Base-by-base conservation (phyloP, 225 moss, liverwort and hornwort species). In the Straminergon stramineum region DNA sequence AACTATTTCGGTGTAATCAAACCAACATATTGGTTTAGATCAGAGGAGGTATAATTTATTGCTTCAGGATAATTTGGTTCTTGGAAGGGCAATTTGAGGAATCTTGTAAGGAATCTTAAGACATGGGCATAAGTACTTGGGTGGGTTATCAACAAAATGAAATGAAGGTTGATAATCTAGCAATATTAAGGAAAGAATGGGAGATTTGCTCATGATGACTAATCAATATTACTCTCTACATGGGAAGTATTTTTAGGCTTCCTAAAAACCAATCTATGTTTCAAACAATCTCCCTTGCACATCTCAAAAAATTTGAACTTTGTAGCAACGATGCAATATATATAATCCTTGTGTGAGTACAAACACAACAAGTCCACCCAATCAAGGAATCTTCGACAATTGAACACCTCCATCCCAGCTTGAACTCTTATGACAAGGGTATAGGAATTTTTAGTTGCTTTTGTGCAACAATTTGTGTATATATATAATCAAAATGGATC, bases 231-330 rank as follows among this genome's bases (percentile, higher is more conserved):
- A 4, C 12, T 68, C 6, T 68, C 21, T 68, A 12, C 17, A n/a
- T 11, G 2, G 4, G 37, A 1, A 23, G 1, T 71, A 1, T 15
- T 1, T 41, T 0, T 5, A 0, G 41, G 5, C 26, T 8, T 41
- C 1, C 5, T 0, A 71, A 2, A 23, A 22, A 22, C 1, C 1
- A 0, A 70, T 70, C 7, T 70, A 0, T 2, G 0, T 2, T 2
- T n/a, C 23, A 70, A n/a, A 71, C 26, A 71, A 71, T 41, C 15
- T 41, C 41, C 8, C 11, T 0, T 41, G 8, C 0, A 0, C 41
- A 71, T 41, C 5, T 71, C 71, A 37, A 71, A 71, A 71, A 24
- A 71, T 4, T 70, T 71, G 71, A 41, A 7, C 1, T 39, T 14
- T 71, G 1, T 14, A 24, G 24, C 39, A 71, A 24, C 1, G 1